phyloP scores from a whole-genome alignment of 2,329 filamentous ascomycete genomes.

The Geoglossum cookeanum region DNA sequence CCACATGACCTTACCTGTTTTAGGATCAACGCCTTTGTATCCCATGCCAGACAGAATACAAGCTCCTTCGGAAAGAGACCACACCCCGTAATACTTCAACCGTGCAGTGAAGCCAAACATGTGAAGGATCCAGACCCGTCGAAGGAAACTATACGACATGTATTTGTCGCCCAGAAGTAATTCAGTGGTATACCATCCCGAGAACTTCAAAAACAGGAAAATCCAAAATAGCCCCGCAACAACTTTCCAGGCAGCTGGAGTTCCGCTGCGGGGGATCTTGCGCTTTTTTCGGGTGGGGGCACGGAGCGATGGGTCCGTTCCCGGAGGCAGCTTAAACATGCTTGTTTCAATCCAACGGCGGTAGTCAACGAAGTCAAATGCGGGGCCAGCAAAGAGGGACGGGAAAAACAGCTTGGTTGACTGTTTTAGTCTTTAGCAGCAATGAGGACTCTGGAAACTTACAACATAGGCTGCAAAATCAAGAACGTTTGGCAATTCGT shows the following conservation, averaged over 20 bases:
- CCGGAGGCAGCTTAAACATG: slow-evolving; percentile 76
- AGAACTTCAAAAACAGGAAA: slow-evolving; percentile 53
- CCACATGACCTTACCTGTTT: slow-evolving; percentile 73
- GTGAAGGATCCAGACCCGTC: slow-evolving; percentile 61
- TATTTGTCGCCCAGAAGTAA: slow-evolving; percentile 48
- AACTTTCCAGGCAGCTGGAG: slow-evolving; percentile 63
- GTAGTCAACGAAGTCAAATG: slow-evolving; percentile 92
- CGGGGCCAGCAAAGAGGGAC: slow-evolving; percentile 68
- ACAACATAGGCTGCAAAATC: slow-evolving; percentile 74
- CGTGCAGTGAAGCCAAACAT: slow-evolving; percentile 67
- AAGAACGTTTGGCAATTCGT: slow-evolving; percentile 51
- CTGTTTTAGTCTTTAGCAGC: background rate
- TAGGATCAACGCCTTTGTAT: slow-evolving; percentile 79
- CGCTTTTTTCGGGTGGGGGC: slow-evolving; percentile 76
- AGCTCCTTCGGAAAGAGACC: slow-evolving; percentile 79
- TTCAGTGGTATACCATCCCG: slow-evolving; percentile 42
- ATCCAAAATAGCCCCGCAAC: slow-evolving; percentile 61
- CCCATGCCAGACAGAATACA: slow-evolving; percentile 88
- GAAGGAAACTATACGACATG: slow-evolving; percentile 46
- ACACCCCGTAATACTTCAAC: slow-evolving; percentile 93
- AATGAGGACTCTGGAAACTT: slow-evolving; percentile 5
- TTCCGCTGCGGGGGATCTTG: slow-evolving; percentile 78
- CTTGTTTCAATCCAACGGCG: slow-evolving; percentile 78
- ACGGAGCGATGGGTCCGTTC: slow-evolving; percentile 66
- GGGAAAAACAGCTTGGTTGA: slow-evolving; percentile 59